Evolutionary conservation across 1,139 yeast genomes (phyloP).

Genomic region (Yamadazyma epiphylla): DNA sequence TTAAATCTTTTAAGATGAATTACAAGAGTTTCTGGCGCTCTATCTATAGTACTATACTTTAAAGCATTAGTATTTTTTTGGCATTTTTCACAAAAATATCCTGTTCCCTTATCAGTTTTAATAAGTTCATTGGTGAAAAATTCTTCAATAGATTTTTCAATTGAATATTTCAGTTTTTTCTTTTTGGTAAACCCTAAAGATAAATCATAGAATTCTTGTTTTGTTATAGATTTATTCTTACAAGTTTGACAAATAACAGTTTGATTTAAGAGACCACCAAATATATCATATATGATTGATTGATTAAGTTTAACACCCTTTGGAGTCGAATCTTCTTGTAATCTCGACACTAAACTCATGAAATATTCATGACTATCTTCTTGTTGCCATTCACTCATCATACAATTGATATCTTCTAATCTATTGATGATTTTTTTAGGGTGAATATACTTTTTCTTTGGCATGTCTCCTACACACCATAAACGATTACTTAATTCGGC

Average conservation of each 20-base stretch:
- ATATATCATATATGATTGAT: conserved; percentile 84
- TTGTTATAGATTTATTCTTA: conserved; percentile 77
- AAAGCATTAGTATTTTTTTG: conserved; percentile 70
- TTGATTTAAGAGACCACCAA: conserved; percentile 88
- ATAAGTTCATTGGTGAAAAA: conserved; percentile 80
- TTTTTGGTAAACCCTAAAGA: conserved; percentile 65
- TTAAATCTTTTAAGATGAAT: conserved; percentile 88
- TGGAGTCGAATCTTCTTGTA: conserved; percentile 92
- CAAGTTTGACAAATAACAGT: conserved; percentile 80
- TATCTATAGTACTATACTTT: conserved; percentile 68
- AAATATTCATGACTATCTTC: conserved; percentile 97
- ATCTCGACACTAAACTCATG: conserved; percentile 81
- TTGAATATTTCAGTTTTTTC: conserved; percentile 42
- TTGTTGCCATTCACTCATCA: conserved; percentile 97
- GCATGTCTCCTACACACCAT: conserved; percentile 49
- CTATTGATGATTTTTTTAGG: conserved; percentile 73
- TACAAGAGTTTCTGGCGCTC: conserved; percentile 84
- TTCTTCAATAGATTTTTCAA: conserved; percentile 71
- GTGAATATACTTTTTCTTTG: conserved; percentile 45
- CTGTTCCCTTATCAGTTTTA: conserved; percentile 62
- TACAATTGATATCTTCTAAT: conserved; percentile 82
- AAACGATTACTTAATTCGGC: conserved; percentile 69
- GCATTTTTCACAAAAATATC: conserved; percentile 88
- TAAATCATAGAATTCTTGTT: conserved; percentile 90
- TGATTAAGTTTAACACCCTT: conserved; percentile 77